Percentiles rank a stretch among this genome's conserved stretches.
Evolutionary conservation across 305 asterid genomes (phyloP).

Genomic region (Fraxinus latifolia): DNA sequence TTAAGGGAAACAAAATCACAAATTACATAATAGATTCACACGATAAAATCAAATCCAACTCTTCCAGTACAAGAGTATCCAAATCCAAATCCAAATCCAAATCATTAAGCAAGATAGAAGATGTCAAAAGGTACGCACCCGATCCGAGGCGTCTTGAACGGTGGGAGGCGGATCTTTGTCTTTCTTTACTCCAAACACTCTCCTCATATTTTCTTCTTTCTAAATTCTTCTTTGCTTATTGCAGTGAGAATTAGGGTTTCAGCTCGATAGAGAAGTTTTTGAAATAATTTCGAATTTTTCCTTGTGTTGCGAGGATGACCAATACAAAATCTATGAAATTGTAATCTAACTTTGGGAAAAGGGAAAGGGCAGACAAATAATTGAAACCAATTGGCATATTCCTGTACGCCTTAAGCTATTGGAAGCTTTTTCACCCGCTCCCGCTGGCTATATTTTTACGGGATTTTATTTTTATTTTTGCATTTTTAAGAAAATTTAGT

Average conservation of each 20-base stretch:
- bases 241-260: constrained; percentile 6
- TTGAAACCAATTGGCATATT: not conserved
- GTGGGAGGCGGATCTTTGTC: constrained; percentile 89
- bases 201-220: constrained; percentile 52
- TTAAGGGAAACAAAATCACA: not conserved
- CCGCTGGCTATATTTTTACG: too few species aligned
- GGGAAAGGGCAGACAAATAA: not conserved
- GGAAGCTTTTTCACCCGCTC: too few species aligned
- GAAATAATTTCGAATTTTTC: not conserved
- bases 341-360: not conserved
- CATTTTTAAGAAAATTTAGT: too few species aligned
- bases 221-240: not conserved
- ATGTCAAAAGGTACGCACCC: constrained; percentile 39
- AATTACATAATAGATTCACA: not conserved
- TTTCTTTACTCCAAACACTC: constrained; percentile 89
- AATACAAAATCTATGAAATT: not conserved
- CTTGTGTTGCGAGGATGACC: not conserved
- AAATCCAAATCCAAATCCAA: not conserved
- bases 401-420: too few species aligned
- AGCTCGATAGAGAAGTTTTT: not conserved
- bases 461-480: too few species aligned
- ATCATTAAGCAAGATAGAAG: not conserved
- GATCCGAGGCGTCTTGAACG: constrained; percentile 81
- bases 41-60: not conserved
- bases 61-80: not conserved